Evolutionary conservation across 441 rosid species (phyloP).

Genomic region (Flueggea neowawraea): DNA sequence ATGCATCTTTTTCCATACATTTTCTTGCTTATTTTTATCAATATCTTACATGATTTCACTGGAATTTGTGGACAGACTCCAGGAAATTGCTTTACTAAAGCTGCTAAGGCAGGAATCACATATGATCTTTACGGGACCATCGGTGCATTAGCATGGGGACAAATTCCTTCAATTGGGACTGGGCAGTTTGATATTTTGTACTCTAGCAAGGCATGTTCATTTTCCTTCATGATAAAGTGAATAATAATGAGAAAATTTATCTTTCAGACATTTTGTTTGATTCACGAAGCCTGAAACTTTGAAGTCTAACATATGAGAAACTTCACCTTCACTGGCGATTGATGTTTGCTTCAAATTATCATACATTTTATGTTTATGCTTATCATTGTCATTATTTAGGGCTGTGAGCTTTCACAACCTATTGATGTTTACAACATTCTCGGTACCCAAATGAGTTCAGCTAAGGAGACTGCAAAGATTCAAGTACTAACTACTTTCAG

Average conservation of each 20-base stretch:
- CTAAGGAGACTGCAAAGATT: constrained; percentile 22
- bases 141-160: constrained; percentile 94
- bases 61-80: constrained; percentile 63
- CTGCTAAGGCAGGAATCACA: constrained; percentile 75
- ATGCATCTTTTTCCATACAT: constrained; percentile 2
- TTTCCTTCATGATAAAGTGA: constrained; percentile 8
- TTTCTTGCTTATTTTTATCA: neutral
- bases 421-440: constrained; percentile 57
- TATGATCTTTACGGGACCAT: constrained; percentile 83
- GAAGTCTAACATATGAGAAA: too few relatives aligned
- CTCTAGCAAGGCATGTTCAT: constrained; percentile 51
- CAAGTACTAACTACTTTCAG: constrained; percentile 23
- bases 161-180: constrained; percentile 67
- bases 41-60: constrained; percentile 8
- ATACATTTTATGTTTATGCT: neutral
- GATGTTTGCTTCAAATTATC: too few relatives aligned
- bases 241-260: neutral
- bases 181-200: constrained; percentile 77
- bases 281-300: too few relatives aligned
- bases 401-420: constrained; percentile 42
- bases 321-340: too few relatives aligned
- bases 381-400: constrained; percentile 34
- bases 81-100: constrained; percentile 76
- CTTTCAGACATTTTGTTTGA: too few relatives aligned
- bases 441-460: constrained; percentile 27